Evolutionary conservation across 345 rosid genomes (phyloP).

Genomic region (Clausena lansium): DNA sequence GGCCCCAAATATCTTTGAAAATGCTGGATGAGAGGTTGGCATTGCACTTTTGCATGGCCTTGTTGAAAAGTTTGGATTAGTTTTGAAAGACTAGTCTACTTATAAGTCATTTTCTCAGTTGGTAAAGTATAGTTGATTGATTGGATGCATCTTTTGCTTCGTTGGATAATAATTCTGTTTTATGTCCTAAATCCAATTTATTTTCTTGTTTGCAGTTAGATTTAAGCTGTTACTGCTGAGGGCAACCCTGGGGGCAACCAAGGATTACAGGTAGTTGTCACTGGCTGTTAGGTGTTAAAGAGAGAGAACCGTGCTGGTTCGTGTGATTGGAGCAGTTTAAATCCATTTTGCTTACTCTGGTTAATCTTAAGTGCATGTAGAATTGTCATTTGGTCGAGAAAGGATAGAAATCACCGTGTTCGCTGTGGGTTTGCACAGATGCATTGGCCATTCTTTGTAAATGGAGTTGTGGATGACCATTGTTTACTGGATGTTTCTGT

Average conservation of each 20-base stretch:
- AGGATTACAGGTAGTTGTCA: slow-evolving; percentile 7
- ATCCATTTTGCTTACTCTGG: background rate
- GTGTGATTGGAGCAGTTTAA: background rate
- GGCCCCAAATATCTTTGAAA: background rate
- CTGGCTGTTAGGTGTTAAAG: background rate
- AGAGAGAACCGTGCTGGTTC: slow-evolving; percentile 1
- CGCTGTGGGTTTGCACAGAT: background rate
- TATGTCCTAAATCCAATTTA: background rate
- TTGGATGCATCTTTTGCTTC: background rate
- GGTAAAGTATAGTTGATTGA: background rate
- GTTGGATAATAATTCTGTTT: background rate
- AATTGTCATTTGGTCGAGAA: background rate
- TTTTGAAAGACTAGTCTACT: background rate
- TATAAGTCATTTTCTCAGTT: background rate
- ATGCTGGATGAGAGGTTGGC: background rate
- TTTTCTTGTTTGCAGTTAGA: slow-evolving; percentile 23
- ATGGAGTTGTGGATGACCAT: slow-evolving; percentile 13
- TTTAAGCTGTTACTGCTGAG: slow-evolving; percentile 3
- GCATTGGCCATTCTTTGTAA: slow-evolving; percentile 24
- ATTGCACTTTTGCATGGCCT: background rate
- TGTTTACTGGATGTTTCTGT: background rate
- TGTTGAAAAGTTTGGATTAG: background rate
- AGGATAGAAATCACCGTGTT: background rate
- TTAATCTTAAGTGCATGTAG: background rate
- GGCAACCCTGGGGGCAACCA: background rate